Conservation (phyloP, 2,329 filamentous ascomycete genomes). For the Thelonectria blattea region DNA sequence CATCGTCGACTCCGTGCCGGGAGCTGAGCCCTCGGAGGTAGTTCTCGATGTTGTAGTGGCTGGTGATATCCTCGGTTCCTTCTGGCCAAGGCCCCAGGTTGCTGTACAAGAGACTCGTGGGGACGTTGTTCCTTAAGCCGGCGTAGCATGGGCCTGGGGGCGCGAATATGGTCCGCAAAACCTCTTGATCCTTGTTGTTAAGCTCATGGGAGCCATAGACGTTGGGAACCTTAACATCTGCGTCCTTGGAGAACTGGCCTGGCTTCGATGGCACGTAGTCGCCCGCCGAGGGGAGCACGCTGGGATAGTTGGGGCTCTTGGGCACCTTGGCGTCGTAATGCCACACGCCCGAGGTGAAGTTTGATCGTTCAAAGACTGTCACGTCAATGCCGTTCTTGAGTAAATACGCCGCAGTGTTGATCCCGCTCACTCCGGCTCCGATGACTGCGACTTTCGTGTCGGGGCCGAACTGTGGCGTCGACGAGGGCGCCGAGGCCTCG, state of each 20-base stretch:
- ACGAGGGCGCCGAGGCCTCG: slow-evolving; percentile 3
- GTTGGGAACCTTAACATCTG: not conserved
- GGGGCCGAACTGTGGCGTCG: slow-evolving; percentile 13
- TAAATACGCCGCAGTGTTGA: slow-evolving; percentile 46
- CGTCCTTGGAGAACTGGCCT: slow-evolving; percentile 3
- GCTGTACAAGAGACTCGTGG: slow-evolving; percentile 59
- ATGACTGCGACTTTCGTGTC: slow-evolving; percentile 44
- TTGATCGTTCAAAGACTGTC: slow-evolving; percentile 47
- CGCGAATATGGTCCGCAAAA: slow-evolving; percentile 26
- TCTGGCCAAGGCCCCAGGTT: slow-evolving; percentile 59
- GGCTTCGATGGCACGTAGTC: slow-evolving; percentile 33
- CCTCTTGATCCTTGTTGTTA: not conserved
- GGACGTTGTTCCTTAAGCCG: slow-evolving; percentile 76
- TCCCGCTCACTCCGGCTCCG: slow-evolving; percentile 50
- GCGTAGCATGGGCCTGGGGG: slow-evolving; percentile 56
- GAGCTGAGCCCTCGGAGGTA: slow-evolving; percentile 67
- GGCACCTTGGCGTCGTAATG: slow-evolving; percentile 42
- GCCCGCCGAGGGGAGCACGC: slow-evolving; percentile 36
- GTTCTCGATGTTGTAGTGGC: slow-evolving; percentile 59
- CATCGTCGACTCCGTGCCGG: slow-evolving; percentile 54
- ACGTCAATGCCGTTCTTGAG: slow-evolving; percentile 44
- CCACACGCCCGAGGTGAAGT: slow-evolving; percentile 47
- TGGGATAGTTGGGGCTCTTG: slow-evolving; percentile 43
- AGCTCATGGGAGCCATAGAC: slow-evolving; percentile 1
- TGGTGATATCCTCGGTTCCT: slow-evolving; percentile 64